phyloP scores from a whole-genome alignment of 352 stramenopile genomes.

The Phytophthora boehmeriae region DNA sequence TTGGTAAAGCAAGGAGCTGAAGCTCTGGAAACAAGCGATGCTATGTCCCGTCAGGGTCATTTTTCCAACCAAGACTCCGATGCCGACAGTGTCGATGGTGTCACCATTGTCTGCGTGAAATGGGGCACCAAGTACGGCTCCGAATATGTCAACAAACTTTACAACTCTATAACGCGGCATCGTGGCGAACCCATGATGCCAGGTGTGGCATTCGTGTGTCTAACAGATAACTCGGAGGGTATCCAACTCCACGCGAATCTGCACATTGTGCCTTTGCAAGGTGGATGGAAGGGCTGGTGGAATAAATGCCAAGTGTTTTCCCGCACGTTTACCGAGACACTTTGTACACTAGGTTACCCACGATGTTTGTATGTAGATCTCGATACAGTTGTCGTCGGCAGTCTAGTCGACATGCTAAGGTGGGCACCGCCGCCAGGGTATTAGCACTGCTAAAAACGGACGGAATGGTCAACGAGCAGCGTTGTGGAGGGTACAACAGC shows the following conservation, averaged over 20 bases:
- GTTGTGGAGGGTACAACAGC: constrained; percentile 70
- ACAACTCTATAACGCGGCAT: constrained; percentile 44
- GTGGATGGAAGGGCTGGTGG: constrained; percentile 74
- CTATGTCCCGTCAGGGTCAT: not conserved
- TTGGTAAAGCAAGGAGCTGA: not conserved
- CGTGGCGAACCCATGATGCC: not conserved
- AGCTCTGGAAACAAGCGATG: not conserved
- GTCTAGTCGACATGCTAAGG: constrained; percentile 35
- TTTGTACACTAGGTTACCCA: constrained; percentile 32
- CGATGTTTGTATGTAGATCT: constrained; percentile 71
- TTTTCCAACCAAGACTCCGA: constrained; percentile 5
- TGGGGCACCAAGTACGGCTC: constrained; percentile 84
- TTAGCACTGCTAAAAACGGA: constrained; percentile 61
- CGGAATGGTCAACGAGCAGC: constrained; percentile 71
- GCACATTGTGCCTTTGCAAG: constrained; percentile 30
- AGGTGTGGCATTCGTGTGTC: constrained; percentile 58
- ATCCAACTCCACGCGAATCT: constrained; percentile 39
- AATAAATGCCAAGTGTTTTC: constrained; percentile 81
- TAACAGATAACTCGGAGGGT: constrained; percentile 66
- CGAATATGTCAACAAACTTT: constrained; percentile 87
- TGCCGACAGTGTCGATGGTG: not conserved
- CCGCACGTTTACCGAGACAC: constrained; percentile 19
- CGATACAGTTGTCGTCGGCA: constrained; percentile 74
- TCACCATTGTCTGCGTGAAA: constrained; percentile 83
- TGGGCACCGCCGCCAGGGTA: constrained; percentile 15